A percentile compares a stretch with the other conserved stretches of the same genome.
These are phyloP conservation scores for Pseudomassariella vexata DNA, from an alignment of 2,329 filamentous ascomycete species.

Conservation along the genomic window DNA sequence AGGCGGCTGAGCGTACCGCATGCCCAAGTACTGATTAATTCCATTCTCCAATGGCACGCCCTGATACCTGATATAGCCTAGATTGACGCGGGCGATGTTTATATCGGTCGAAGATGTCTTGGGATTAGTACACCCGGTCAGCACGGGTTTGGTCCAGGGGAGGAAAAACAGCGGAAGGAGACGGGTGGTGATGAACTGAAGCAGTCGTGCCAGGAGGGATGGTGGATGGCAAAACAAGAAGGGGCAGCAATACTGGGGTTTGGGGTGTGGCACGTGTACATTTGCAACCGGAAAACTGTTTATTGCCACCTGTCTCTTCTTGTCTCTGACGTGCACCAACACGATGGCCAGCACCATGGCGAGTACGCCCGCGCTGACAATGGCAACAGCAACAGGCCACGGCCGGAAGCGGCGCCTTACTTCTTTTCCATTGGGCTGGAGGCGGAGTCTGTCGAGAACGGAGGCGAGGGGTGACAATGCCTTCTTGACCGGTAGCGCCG, in stretches of 20 bases:
- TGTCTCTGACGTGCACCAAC: constrained; percentile 10
- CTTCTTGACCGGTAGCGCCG: not conserved
- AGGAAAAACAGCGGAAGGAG: not conserved
- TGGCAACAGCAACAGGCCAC: constrained; percentile 10
- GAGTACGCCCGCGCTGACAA: constrained; percentile 5
- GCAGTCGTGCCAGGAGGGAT: too few species aligned
- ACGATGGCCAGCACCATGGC: constrained; percentile 10
- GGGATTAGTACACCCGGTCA: not conserved
- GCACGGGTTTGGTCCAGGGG: not conserved
- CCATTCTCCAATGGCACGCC: constrained; percentile 30
- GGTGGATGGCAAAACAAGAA: too few species aligned
- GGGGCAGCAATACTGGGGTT: too few species aligned
- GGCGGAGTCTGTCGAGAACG: constrained; percentile 5
- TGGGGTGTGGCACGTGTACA: too few species aligned
- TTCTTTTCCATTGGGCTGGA: too few species aligned
- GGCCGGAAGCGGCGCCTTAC: constrained; percentile 5
- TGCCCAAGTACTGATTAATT: constrained; percentile 40
- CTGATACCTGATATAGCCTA: constrained; percentile 39
- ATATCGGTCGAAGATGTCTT: too few species aligned
- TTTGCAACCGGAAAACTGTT: too few species aligned
- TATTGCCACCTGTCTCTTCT: constrained; percentile 2
- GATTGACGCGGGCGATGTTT: constrained; percentile 23
- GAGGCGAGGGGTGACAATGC: constrained; percentile 1
- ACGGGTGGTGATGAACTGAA: not conserved
- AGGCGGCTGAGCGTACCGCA: constrained; percentile 48